Conservation (phyloP, 129 eudicot genomes). For the Arctium minus region DNA sequence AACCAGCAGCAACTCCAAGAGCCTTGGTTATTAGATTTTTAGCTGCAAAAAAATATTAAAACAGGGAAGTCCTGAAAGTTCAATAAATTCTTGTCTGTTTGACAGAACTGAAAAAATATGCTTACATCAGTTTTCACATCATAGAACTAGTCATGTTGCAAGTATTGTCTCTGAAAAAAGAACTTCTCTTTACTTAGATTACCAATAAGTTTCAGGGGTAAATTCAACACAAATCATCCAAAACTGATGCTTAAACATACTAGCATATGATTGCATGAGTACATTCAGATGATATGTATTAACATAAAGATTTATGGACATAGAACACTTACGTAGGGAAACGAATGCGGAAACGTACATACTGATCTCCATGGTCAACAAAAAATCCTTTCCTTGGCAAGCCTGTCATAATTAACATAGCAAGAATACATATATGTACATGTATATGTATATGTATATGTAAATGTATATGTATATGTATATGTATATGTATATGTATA, state of each 20-base stretch:
- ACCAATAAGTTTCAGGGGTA: background rate
- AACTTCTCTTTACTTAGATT: background rate
- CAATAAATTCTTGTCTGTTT: background rate
- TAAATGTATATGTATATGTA: background rate
- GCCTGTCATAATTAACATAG: slow-evolving; percentile 43
- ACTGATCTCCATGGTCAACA: slow-evolving; percentile 79
- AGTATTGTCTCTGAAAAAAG: background rate
- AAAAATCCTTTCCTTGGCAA: slow-evolving; percentile 65
- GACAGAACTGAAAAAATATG: background rate
- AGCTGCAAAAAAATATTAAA: background rate
- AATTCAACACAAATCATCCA: background rate
- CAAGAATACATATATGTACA: background rate
- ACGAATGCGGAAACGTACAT: slow-evolving; percentile 71
- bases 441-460: background rate
- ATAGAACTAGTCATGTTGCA: background rate
- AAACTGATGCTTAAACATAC: background rate
- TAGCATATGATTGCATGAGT: background rate
- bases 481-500: background rate
- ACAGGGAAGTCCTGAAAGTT: background rate
- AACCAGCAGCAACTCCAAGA: background rate
- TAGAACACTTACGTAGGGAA: slow-evolving; percentile 56
- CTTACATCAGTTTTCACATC: background rate
- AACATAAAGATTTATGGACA: background rate
- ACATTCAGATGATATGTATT: background rate
- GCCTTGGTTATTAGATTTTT: background rate